These are phyloP conservation scores for Claviceps humidiphila DNA, from an alignment of 2,329 filamentous ascomycete species.

Conservation along the genomic window DNA sequence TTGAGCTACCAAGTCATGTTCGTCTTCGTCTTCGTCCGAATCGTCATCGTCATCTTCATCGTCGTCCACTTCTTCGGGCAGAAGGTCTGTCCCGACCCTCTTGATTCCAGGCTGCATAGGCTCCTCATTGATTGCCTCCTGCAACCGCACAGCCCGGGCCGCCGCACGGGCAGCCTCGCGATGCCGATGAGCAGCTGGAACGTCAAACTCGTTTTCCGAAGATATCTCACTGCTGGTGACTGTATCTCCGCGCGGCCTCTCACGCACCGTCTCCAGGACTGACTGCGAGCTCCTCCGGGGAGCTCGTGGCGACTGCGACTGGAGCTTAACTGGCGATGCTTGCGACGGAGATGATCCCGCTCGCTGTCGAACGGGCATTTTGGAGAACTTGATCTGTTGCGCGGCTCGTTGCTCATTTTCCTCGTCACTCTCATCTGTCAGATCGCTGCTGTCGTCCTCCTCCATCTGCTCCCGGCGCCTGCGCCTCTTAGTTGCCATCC, in stretches of 20 bases:
- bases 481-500: constrained; percentile 52
- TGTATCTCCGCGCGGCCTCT: constrained; percentile 58
- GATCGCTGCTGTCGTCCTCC: constrained; percentile 73
- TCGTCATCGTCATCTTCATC: neutral
- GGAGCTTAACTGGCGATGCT: constrained; percentile 46
- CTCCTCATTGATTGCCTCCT: constrained; percentile 26
- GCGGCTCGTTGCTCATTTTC: constrained; percentile 62
- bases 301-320: constrained; percentile 35
- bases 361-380: constrained; percentile 79
- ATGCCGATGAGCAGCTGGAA: constrained; percentile 49
- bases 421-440: constrained; percentile 75
- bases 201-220: constrained; percentile 67
- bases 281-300: constrained; percentile 57
- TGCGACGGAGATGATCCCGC: constrained; percentile 82
- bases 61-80: constrained; percentile 39
- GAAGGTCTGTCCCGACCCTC: constrained; percentile 34
- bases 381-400: constrained; percentile 89
- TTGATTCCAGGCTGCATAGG: constrained; percentile 23
- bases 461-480: constrained; percentile 60
- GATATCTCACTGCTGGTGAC: constrained; percentile 74
- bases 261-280: constrained; percentile 55
- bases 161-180: constrained; percentile 47
- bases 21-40: constrained; percentile 36
- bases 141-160: constrained; percentile 25
- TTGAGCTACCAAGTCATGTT: constrained; percentile 49